These are phyloP conservation scores for Clitopilus hobsonii DNA, from an alignment of 768 basidiomycete species.

Conservation along the genomic window DNA sequence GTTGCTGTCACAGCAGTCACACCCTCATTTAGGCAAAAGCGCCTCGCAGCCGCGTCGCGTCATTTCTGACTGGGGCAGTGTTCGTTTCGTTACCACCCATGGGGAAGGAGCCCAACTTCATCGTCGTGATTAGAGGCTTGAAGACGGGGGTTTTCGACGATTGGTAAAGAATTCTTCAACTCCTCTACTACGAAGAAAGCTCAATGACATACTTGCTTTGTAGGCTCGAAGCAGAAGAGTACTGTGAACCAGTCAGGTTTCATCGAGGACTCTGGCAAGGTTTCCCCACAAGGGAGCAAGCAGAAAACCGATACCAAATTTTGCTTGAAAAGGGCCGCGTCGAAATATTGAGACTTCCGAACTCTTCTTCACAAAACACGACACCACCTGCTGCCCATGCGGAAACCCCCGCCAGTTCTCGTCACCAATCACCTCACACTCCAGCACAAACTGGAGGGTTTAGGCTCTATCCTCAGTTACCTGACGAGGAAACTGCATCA, in stretches of 20 bases:
- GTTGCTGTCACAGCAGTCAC: background rate
- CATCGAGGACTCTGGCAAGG: background rate
- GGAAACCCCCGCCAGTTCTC: background rate
- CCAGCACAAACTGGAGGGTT: background rate
- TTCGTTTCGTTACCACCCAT: background rate
- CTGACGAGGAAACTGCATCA: background rate
- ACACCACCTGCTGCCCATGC: background rate
- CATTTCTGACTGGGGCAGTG: background rate
- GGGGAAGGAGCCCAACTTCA: background rate
- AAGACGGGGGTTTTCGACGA: background rate
- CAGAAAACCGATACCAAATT: background rate
- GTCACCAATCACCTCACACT: background rate
- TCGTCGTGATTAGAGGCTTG: background rate
- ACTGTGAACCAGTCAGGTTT: background rate
- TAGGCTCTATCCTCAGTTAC: background rate
- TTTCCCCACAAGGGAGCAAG: background rate
- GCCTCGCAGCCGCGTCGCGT: background rate
- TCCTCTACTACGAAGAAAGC: background rate
- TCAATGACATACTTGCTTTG: background rate
- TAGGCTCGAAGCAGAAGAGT: background rate
- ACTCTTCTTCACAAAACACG: background rate
- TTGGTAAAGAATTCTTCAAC: background rate
- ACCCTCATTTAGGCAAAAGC: background rate
- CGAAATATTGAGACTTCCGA: background rate
- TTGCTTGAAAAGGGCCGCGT: background rate